phyloP scores from a whole-genome alignment of 129 eudicot genomes.

The Rutidosis leptorrhynchoides region DNA sequence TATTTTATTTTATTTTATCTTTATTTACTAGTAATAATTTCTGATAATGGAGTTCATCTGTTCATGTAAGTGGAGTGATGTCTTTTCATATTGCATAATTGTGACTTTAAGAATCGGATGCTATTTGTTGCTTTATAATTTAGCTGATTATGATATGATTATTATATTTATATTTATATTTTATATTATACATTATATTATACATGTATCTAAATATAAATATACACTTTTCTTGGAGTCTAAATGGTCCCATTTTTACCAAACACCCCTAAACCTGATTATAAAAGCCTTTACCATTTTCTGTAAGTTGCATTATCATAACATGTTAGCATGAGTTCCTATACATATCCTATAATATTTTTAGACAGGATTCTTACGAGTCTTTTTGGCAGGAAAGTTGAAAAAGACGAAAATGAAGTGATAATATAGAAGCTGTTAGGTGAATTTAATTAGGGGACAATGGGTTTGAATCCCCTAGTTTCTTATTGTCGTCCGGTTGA shows the following conservation, averaged over 20 bases:
- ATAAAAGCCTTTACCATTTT: background rate
- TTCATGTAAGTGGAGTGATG: background rate
- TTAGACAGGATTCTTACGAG: constrained; percentile 5
- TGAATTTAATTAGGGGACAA: constrained; percentile 27
- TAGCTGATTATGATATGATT: no score
- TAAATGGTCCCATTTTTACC: background rate
- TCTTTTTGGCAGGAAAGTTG: constrained; percentile 25
- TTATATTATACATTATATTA: no score
- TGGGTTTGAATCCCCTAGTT: constrained; percentile 57
- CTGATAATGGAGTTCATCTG: background rate
- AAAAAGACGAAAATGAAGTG: constrained; percentile 9
- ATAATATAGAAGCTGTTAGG: constrained; percentile 14
- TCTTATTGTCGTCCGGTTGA: constrained; percentile 82
- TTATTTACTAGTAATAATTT: no score
- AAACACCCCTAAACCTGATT: background rate
- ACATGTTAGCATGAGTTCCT: background rate
- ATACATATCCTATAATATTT: background rate
- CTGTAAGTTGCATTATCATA: background rate
- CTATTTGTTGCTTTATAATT: background rate
- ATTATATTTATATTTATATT: no score
- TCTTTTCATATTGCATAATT: background rate
- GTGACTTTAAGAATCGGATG: background rate
- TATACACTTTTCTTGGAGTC: no score
- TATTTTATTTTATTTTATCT: no score
- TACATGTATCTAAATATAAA: background rate